Conservation (phyloP, 176 grass and related monocot genomes). For the Avena eriantha region DNA sequence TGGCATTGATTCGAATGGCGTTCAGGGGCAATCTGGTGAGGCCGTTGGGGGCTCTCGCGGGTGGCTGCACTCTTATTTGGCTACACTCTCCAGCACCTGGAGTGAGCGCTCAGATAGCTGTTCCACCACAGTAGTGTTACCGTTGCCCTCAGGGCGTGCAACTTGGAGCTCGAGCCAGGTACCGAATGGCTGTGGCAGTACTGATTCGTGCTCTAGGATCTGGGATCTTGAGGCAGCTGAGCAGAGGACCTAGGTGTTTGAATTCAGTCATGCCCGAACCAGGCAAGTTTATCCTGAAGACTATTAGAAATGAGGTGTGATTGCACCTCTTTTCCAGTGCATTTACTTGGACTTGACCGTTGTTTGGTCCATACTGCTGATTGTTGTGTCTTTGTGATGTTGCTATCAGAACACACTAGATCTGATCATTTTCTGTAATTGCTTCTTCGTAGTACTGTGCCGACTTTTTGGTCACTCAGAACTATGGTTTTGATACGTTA, state of each 20-base stretch:
- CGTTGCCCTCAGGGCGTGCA: conserved; percentile 1
- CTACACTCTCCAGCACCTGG: conserved; percentile 38
- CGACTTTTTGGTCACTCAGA: not conserved
- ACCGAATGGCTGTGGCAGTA: not conserved
- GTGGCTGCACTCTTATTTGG: conserved; percentile 43
- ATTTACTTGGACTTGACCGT: not conserved
- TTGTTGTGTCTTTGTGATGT: not conserved
- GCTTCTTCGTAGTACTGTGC: not conserved
- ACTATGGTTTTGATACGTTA: not conserved
- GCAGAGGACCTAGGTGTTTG: conserved; percentile 28
- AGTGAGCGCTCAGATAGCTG: not conserved
- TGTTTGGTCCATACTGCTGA: not conserved
- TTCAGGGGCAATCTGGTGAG: not conserved
- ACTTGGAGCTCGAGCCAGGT: not conserved
- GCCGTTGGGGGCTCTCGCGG: conserved; percentile 17
- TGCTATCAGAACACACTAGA: not conserved
- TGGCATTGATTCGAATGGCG: not conserved
- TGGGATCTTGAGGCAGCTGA: conserved; percentile 42
- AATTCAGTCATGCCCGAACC: conserved; percentile 4
- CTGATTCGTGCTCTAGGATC: conserved; percentile 14
- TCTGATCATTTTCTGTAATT: not conserved
- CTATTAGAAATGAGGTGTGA: not conserved
- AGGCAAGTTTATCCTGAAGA: conserved; percentile 33
- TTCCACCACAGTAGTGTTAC: conserved; percentile 17
- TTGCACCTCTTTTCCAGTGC: not conserved